Evolutionary conservation across 2,329 filamentous ascomycete species (phyloP).

Genomic region (Chaetomiaceae sp.): DNA sequence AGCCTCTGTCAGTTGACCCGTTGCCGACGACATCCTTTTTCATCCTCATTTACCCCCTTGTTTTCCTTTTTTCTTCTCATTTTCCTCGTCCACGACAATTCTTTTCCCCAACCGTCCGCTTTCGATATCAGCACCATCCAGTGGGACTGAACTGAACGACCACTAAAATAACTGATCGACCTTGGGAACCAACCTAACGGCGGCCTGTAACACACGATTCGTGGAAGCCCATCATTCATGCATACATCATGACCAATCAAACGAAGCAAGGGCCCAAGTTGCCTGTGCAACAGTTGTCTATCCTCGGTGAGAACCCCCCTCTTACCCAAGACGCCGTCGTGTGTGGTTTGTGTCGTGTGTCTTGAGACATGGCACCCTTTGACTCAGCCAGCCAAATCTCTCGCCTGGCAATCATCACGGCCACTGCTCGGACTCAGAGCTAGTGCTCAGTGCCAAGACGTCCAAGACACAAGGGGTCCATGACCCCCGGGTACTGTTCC

Average conservation of each 20-base stretch:
- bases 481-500: conserved; percentile 7
- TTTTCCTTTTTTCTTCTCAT: too few relatives aligned
- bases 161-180: too few relatives aligned
- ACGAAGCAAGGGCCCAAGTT: conserved; percentile 50
- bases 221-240: not conserved
- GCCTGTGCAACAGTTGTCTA: conserved; percentile 70
- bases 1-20: too few relatives aligned
- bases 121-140: too few relatives aligned
- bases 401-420: not conserved
- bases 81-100: too few relatives aligned
- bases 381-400: not conserved
- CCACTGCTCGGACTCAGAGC: not conserved
- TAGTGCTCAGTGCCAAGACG: conserved; percentile 5
- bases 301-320: conserved; percentile 57
- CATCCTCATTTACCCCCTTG: too few relatives aligned
- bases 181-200: not conserved
- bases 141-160: too few relatives aligned
- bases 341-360: conserved; percentile 9
- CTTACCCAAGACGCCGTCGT: not conserved
- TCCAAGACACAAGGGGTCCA: conserved; percentile 10
- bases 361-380: not conserved
- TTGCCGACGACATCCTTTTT: too few relatives aligned
- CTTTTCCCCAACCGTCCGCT: too few relatives aligned
- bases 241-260: conserved; percentile 21
- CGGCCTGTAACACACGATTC: not conserved